Base-by-base conservation (phyloP, 257 asterid species). In the Solanum appendiculatum region DNA sequence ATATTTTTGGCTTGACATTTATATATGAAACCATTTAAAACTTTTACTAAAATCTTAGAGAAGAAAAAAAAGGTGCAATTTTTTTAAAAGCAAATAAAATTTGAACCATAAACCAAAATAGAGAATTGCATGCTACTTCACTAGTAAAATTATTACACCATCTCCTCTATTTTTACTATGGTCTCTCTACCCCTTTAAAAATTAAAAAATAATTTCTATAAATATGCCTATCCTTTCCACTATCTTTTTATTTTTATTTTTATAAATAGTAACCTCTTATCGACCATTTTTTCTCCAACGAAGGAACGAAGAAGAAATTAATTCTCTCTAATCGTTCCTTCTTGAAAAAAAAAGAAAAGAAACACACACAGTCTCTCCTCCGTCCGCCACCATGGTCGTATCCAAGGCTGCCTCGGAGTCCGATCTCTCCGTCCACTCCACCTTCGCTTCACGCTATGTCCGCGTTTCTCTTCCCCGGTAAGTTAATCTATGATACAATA, bases 391-490 rank as follows among this genome's bases (percentile, higher is more conserved):
- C 73, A 86, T 87, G 89, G 89, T 81, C 51, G 40, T 87, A 4
- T 87, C 89, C 13, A 81, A 66, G 44, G 31, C 89, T 2, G 39
- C 89, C 69, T 44, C 86, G 46, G 72, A 64, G 42, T 18, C 66
- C 3, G 86, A 87, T 60, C 83, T 83, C 74, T 81, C 89, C 46
- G 18, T 87, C 72, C 89, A 87, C 34, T 80, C 87, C 29, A 87
- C 89, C 29, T 83, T 83, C 10, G 89, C 84, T 68, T 87, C 89
- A 23, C 87, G 87, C 16, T 88, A 88, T 56, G 90, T 70, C 3
- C 85, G 86, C 18, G 29, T 82, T 34, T 81, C 87, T 14, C 86
- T 88, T 54, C 90, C 88, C 3, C 85, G 88, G 88, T 88, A 88
- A 29, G 27, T 81, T 16, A 23, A 46, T 29, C 6, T 16, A 18